phyloP scores from a whole-genome alignment of 805 yeast genomes.

The Spathaspora hagerdaliae region DNA sequence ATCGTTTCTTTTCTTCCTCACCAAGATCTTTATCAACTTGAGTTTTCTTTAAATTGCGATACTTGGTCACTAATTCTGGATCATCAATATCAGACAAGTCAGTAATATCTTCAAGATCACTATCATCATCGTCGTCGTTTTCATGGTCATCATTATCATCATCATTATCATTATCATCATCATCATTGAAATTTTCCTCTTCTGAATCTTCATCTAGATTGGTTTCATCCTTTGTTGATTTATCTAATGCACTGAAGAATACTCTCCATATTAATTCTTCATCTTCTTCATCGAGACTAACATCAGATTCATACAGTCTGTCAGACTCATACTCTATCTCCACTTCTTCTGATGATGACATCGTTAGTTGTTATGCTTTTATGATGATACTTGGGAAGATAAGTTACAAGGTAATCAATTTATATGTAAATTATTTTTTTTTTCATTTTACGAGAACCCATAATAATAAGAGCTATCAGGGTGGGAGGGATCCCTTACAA shows the following conservation, averaged over 20 bases:
- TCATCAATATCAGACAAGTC: constrained; percentile 36
- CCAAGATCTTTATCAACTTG: constrained; percentile 21
- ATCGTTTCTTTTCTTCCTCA: constrained; percentile 54
- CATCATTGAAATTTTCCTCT: background rate
- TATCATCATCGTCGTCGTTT: constrained; percentile 8
- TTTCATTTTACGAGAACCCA: too few species aligned
- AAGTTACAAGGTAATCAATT: too few species aligned
- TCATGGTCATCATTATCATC: constrained; percentile 3
- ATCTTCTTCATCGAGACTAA: constrained; percentile 42
- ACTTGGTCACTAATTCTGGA: constrained; percentile 25
- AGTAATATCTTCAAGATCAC: constrained; percentile 14
- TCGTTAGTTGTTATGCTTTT: background rate
- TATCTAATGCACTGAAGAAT: constrained; percentile 27
- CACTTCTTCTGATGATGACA: background rate
- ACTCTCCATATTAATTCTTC: constrained; percentile 43
- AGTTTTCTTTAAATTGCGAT: constrained; percentile 27
- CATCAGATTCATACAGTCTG: constrained; percentile 18
- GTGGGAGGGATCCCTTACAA: too few species aligned
- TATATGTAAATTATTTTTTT: too few species aligned
- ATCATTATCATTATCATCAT: constrained; percentile 4
- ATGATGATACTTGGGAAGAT: too few species aligned
- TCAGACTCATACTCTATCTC: constrained; percentile 1
- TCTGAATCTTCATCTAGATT: constrained; percentile 1
- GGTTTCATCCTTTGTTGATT: background rate
- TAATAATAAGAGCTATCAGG: too few species aligned